Evolutionary conservation across 2,329 filamentous ascomycete genomes (phyloP), one percentile per base, ranked within the genome.

Genomic region (Penicillium sp.): DNA sequence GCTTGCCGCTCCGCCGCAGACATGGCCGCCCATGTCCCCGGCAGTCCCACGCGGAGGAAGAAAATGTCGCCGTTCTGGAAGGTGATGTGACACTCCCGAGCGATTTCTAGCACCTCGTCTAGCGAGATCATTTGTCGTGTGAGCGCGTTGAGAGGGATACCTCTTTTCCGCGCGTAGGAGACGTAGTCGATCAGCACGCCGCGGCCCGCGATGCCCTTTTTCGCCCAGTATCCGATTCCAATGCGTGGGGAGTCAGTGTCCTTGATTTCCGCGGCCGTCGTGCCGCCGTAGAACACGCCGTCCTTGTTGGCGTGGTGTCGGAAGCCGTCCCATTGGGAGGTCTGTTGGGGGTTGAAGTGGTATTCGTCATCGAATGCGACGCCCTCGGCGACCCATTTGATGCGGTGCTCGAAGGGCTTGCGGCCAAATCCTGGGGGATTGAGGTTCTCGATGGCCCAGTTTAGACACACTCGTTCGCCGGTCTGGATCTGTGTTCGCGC

Each of bases 381-480:
- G 66, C 65, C 84, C 76, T 64, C 76, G 69, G 64, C 62, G 3
- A 79, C 68, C 64, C 70, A 72, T 69, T 83, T 83, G 69, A 86
- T 84, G 39, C 79, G 75, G 63, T 86, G 84, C 45, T 81, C 73
- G 57, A 82, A 82, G 4, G 80, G 76, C 47, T 81, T 80, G 12
- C 85, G 78, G 39, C 79, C 78, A 63, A 86, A 85, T 50, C 82
- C 81, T 55, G 75, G 73, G 12, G 71, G 72, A n/a, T 84, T 81
- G 1, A 86, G 73, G 66, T 86, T 86, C 51, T 80, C 79, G 41
- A 87, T 71, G 31, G 83, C 80, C 84, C 84, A 87, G 39, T 83
- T 82, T 25, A 87, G 71, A 52, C 81, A 81, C 22, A 86, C 79
- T 25, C 83, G 78, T 49, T 79, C 76, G 20, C 84, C 85, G 0